A percentile compares a stretch with the other conserved stretches of the same genome.
Evolutionary conservation across 805 yeast genomes (phyloP).

Genomic region (Metschnikowia reukaufii): DNA sequence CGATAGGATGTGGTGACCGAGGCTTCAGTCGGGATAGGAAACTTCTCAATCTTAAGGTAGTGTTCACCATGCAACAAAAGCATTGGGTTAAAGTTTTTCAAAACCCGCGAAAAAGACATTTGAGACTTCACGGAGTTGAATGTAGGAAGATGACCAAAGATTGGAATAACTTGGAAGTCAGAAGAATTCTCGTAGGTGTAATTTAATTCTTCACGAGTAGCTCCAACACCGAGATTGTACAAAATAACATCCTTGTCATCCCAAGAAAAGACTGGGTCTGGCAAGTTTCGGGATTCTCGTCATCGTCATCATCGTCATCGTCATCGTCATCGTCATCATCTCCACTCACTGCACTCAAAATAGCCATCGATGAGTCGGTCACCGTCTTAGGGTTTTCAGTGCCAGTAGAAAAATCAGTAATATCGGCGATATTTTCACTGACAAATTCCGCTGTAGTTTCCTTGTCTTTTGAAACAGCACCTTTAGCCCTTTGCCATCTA

Average conservation of each 20-base stretch:
- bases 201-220: constrained; percentile 70
- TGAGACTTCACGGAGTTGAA: constrained; percentile 63
- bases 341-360: constrained; percentile 61
- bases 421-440: constrained; percentile 61
- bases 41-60: constrained; percentile 70
- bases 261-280: constrained; percentile 53
- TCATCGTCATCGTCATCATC: constrained; percentile 39
- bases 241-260: constrained; percentile 71
- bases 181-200: constrained; percentile 75
- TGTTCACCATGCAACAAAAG: constrained; percentile 94
- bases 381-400: constrained; percentile 59
- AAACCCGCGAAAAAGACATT: constrained; percentile 56
- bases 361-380: constrained; percentile 77
- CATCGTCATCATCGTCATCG: constrained; percentile 39
- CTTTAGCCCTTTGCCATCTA: constrained; percentile 92
- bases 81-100: constrained; percentile 86
- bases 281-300: constrained; percentile 34
- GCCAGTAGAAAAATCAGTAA: constrained; percentile 60
- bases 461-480: constrained; percentile 63
- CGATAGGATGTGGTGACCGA: constrained; percentile 56
- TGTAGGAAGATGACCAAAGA: constrained; percentile 87
- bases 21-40: constrained; percentile 77
- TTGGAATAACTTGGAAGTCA: constrained; percentile 82
- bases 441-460: constrained; percentile 66
- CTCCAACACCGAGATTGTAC: constrained; percentile 89